Evolutionary conservation across 805 yeast species (phyloP), one percentile per base, ranked within the genome.

Genomic region (Candida parachauliodes): DNA sequence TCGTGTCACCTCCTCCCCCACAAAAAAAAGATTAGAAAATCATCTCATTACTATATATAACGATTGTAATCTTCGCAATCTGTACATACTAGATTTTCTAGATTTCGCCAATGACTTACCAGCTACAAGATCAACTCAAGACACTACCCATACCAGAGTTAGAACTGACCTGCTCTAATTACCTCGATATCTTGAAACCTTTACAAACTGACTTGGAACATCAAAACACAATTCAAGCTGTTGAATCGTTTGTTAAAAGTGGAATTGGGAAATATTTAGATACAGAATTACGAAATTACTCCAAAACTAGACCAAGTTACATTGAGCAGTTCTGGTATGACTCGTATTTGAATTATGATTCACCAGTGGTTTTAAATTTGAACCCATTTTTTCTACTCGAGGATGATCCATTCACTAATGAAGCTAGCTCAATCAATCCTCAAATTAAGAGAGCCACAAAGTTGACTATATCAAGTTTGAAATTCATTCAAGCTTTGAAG

Each of bases 291-390:
- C 66, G 80, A 12, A 72, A 72, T 34, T 86, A 83, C 52, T 62
- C 83, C 5, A 70, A 74, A 35, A 64, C 80, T 11, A 66, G 87
- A 44, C 79, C 84, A 34, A 82, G 94, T 2, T 88, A 84, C 57
- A 88, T 88, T 45, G 96, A 88, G 60, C 95, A 88, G 59, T 88
- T 88, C 58, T 88, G 96, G 96, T 88, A 77, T 59, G 96, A 88
- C 55, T 79, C 95, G 1, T 88, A 88, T 58, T 69, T 88, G 47
- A 81, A 81, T 57, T 86, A 84, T 57, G 96, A 88, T 58, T 81
- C 86, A 8, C 88, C 93, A 0, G 95, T 88, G 27, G 97, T 88
- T n/a, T 70, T 88, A 44, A 88, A 88, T 59, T 74, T 88, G 49
- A 88, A 88, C 52, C 97, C 97, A 0, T 88, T 86, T 54, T 88